Conservation (phyloP, 2,329 filamentous ascomycete species). For the Fusarium transvaalense region DNA sequence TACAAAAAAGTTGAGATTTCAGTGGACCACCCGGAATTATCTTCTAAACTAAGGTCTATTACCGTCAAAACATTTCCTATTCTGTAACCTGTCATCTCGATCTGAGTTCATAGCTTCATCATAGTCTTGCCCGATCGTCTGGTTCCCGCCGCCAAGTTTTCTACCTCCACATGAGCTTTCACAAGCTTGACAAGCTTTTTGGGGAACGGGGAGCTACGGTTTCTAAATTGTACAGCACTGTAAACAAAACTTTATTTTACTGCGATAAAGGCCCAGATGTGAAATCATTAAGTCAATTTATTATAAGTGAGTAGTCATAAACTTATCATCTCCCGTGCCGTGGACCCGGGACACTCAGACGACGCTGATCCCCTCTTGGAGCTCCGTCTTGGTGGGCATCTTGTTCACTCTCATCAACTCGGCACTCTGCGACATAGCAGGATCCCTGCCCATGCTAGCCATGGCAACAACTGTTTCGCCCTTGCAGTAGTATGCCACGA, state of each 20-base stretch:
- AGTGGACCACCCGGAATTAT: slow-evolving; percentile 14
- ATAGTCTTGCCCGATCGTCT: slow-evolving; percentile 8
- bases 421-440: slow-evolving; percentile 83
- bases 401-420: slow-evolving; percentile 86
- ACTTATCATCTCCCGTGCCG: background rate
- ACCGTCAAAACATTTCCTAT: slow-evolving; percentile 29
- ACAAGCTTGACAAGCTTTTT: no score
- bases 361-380: slow-evolving; percentile 72
- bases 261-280: no score
- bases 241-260: background rate
- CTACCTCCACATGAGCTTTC: background rate
- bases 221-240: background rate
- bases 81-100: slow-evolving; percentile 29
- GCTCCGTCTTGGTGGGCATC: slow-evolving; percentile 85
- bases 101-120: slow-evolving; percentile 21
- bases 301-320: background rate
- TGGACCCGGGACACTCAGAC: slow-evolving; percentile 42
- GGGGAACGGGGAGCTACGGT: background rate
- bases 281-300: background rate
- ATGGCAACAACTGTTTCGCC: slow-evolving; percentile 90
- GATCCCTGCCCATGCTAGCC: slow-evolving; percentile 91
- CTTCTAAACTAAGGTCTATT: slow-evolving; percentile 9
- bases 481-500: slow-evolving; percentile 89
- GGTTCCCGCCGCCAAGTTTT: slow-evolving; percentile 35
- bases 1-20: background rate